phyloP scores from a whole-genome alignment of 345 rosid genomes.

The Populus ilicifolia region DNA sequence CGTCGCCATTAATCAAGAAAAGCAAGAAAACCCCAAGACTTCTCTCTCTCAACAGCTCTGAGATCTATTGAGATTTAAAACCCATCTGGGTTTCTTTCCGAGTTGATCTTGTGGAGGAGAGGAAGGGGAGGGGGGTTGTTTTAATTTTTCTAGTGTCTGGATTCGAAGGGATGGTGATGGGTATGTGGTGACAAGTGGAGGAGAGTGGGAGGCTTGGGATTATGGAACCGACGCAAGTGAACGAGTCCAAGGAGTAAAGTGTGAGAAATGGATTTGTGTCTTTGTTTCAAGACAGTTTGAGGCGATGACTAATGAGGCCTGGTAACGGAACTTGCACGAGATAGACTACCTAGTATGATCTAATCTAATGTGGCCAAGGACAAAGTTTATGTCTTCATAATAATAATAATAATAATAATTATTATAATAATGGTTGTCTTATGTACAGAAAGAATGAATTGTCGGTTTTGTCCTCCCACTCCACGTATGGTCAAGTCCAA shows the following conservation, averaged over 20 bases:
- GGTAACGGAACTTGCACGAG: neutral
- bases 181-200: neutral
- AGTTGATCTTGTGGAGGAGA: neutral
- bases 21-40: neutral
- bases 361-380: neutral
- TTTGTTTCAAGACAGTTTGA: neutral
- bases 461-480: neutral
- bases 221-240: neutral
- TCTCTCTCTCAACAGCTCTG: neutral
- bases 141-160: neutral
- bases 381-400: neutral
- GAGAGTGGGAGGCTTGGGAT: neutral
- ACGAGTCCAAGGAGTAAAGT: neutral
- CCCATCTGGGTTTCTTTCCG: neutral
- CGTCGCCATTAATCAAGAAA: slow-evolving; percentile 42
- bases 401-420: neutral
- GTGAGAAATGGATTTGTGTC: neutral
- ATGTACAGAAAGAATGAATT: neutral
- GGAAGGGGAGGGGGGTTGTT: neutral
- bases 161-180: neutral
- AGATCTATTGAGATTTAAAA: neutral
- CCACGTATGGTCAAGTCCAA: neutral
- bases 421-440: neutral
- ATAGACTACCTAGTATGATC: neutral
- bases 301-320: neutral